phyloP scores from a whole-genome alignment of 192 early-diverging fungal species.

The Mortierella claussenii region DNA sequence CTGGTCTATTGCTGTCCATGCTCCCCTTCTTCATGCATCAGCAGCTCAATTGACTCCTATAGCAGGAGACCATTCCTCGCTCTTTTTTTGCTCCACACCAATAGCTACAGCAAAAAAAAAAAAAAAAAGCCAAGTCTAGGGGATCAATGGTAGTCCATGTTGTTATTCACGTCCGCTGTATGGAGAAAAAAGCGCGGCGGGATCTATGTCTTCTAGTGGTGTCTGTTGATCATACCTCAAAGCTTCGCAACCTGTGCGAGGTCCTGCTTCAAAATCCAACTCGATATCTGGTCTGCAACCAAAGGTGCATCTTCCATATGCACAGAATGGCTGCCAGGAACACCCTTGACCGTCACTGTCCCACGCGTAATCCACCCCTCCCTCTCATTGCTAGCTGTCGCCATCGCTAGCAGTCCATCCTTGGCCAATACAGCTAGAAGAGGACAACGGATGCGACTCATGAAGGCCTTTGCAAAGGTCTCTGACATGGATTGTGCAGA shows the following conservation, averaged over 20 bases:
- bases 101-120: too few species aligned
- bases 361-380: slow-evolving; percentile 11
- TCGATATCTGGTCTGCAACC: slow-evolving; percentile 13
- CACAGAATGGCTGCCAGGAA: slow-evolving; percentile 30
- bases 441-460: slow-evolving; percentile 31
- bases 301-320: slow-evolving; percentile 39
- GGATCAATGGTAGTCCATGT: not conserved
- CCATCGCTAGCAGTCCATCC: slow-evolving; percentile 10
- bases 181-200: too few species aligned
- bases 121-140: not conserved
- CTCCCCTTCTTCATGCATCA: too few species aligned
- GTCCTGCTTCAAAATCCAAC: slow-evolving; percentile 33
- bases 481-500: slow-evolving; percentile 45
- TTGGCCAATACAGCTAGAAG: slow-evolving; percentile 28
- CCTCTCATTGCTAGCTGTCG: slow-evolving; percentile 13
- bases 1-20: too few species aligned
- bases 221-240: not conserved
- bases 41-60: too few species aligned
- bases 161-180: not conserved
- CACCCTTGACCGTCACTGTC: slow-evolving; percentile 15
- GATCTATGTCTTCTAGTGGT: not conserved
- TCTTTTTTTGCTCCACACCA: too few species aligned
- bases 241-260: slow-evolving; percentile 12
- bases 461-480: slow-evolving; percentile 27
- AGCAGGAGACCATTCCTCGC: too few species aligned